phyloP scores from a whole-genome alignment of 208 protist genomes.

The Angomonas deanei region DNA sequence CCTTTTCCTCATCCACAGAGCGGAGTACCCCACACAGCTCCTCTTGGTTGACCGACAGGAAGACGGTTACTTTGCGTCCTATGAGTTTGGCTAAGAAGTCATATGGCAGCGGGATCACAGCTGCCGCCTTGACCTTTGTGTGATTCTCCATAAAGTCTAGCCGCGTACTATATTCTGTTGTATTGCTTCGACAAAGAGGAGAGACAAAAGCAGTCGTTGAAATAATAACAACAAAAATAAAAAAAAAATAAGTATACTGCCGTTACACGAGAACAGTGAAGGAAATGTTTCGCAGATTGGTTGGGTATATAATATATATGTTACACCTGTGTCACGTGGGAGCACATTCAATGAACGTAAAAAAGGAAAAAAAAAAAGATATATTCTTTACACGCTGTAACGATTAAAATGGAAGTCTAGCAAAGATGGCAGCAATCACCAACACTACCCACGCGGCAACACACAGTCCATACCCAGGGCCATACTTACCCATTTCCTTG shows the following conservation, averaged over 20 bases:
- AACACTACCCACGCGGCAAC: slow-evolving; percentile 39
- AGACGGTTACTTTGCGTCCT: slow-evolving; percentile 65
- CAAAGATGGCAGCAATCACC: slow-evolving; percentile 30
- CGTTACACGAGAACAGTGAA: too few relatives aligned
- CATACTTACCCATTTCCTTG: slow-evolving; percentile 35
- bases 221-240: too few relatives aligned
- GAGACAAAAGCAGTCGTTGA: too few relatives aligned
- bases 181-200: too few relatives aligned
- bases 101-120: slow-evolving; percentile 54
- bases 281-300: too few relatives aligned
- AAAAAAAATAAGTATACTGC: too few relatives aligned
- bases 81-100: slow-evolving; percentile 62
- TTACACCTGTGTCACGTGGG: too few relatives aligned
- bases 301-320: too few relatives aligned
- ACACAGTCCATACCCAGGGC: slow-evolving; percentile 32
- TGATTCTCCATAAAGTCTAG: background rate
- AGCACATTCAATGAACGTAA: too few relatives aligned
- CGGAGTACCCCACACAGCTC: slow-evolving; percentile 65
- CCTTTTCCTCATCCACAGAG: slow-evolving; percentile 62
- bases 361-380: too few relatives aligned
- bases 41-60: slow-evolving; percentile 40
- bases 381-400: too few relatives aligned
- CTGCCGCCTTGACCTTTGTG: background rate
- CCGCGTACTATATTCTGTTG: too few relatives aligned
- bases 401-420: slow-evolving; percentile 26